These are phyloP conservation scores for Coleophoma eucalyptorum DNA, from an alignment of 2,329 filamentous ascomycete species.

Conservation along the genomic window DNA sequence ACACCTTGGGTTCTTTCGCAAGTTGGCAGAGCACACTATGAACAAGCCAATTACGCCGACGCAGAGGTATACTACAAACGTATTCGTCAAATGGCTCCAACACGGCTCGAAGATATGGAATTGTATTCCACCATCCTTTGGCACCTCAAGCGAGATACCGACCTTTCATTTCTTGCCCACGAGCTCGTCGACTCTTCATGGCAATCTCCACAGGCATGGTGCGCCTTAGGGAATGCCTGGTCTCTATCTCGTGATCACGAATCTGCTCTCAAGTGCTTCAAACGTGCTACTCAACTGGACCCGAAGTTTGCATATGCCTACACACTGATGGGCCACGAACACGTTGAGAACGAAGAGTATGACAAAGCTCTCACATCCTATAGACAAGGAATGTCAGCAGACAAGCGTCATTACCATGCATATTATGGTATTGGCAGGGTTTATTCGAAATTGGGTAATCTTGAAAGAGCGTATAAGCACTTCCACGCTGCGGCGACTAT, in stretches of 20 bases:
- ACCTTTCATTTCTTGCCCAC: constrained; percentile 88
- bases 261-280: constrained; percentile 91
- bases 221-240: constrained; percentile 90
- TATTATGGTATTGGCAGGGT: constrained; percentile 87
- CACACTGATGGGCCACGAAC: constrained; percentile 93
- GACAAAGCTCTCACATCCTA: constrained; percentile 91
- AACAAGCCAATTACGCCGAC: constrained; percentile 80
- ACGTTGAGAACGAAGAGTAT: constrained; percentile 94
- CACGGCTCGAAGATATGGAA: constrained; percentile 90
- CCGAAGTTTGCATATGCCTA: constrained; percentile 92
- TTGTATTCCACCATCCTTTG: constrained; percentile 98
- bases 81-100: constrained; percentile 75
- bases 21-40: constrained; percentile 86
- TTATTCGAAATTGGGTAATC: constrained; percentile 86
- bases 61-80: constrained; percentile 83
- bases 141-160: constrained; percentile 90
- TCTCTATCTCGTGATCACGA: constrained; percentile 91
- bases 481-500: constrained; percentile 85
- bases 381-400: constrained; percentile 78
- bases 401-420: constrained; percentile 93
- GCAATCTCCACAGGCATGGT: constrained; percentile 93
- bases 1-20: constrained; percentile 92
- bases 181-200: constrained; percentile 84
- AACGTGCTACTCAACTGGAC: constrained; percentile 85
- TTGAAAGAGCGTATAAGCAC: constrained; percentile 86